Evolutionary conservation across 345 rosid genomes (phyloP).

Genomic region (Euphorbia tirucalli): DNA sequence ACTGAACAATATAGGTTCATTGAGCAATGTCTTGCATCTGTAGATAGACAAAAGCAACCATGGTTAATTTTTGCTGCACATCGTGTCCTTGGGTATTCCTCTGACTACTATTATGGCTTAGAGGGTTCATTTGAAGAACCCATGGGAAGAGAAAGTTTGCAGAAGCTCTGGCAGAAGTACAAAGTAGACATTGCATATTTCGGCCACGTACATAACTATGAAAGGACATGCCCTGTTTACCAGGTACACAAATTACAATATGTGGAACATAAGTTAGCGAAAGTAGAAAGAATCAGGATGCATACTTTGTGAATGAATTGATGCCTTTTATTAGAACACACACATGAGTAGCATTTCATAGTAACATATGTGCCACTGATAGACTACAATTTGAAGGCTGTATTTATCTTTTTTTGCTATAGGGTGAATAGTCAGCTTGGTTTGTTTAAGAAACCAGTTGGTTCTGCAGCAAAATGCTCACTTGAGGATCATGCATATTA

Average conservation of each 20-base stretch:
- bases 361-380: neutral
- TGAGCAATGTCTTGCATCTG: constrained; percentile 65
- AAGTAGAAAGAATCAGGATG: constrained; percentile 47
- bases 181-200: constrained; percentile 76
- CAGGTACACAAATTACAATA: constrained; percentile 38
- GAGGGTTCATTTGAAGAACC: constrained; percentile 54
- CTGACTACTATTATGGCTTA: constrained; percentile 46
- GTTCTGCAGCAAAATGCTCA: too few species aligned
- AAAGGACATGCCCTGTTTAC: constrained; percentile 73
- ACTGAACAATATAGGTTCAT: constrained; percentile 65
- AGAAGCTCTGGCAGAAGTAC: constrained; percentile 83
- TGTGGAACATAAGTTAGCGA: neutral
- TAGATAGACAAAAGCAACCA: constrained; percentile 72
- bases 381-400: neutral
- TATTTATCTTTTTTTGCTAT: neutral
- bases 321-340: neutral
- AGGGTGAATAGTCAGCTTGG: too few species aligned
- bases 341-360: neutral
- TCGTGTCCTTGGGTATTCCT: constrained; percentile 75
- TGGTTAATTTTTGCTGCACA: constrained; percentile 79
- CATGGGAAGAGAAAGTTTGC: constrained; percentile 59
- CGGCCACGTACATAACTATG: constrained; percentile 86
- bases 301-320: neutral
- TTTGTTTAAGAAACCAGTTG: too few species aligned
- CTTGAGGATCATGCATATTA: too few species aligned